Base-by-base conservation (phyloP, 2,329 filamentous ascomycete genomes). In the Grosmannia serpens region DNA sequence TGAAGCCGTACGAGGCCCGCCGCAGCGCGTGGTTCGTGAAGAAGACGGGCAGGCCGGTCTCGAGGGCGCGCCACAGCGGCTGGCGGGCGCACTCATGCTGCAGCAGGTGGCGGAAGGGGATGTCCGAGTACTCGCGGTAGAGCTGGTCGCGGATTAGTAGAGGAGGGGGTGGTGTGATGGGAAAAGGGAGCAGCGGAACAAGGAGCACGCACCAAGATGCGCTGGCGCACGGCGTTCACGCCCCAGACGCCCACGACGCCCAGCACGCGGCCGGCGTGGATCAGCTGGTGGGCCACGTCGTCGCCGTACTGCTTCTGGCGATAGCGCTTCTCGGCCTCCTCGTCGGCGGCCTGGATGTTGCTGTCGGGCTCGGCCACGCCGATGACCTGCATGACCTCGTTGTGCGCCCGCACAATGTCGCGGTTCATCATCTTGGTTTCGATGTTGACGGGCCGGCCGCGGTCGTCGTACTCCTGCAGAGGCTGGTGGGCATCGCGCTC, bases 361-460 rank as follows among this genome's bases (percentile, higher is more conserved):
- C 75, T 77, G 57, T 84, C 81, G 17, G 80, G 78, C 64, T 84
- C 81, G 10, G 81, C 81, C 5, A 84, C 81, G 6, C 81, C 81
- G 46, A 84, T 84, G 11, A 83, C 80, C 22, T 77, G 74, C 81
- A 84, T 84, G 4, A 84, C 81, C 62, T 84, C 81, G 62, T 84
- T 84, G 64, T 84, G 81, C 11, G 81, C 77, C 56, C 81, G 74
- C 29, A 84, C 79, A 35, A 83, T 76, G 59, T 81, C 77, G 54
- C 77, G 75, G 62, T 82, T 83, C 62, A 82, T 75, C 15, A 72
- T 71, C 64, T 77, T 80, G 1, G 79, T 82, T 56, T 77, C 74
- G 0, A 74, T 74, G 62, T 84, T 84, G 55, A 80, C 65, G 4
- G 81, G 78, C 11, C 81, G 78, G 17, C 81, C 81, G 38, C 78